Evolutionary conservation across 495 filamentous ascomycete genomes (phyloP).

Genomic region (Neurospora hispaniola): DNA sequence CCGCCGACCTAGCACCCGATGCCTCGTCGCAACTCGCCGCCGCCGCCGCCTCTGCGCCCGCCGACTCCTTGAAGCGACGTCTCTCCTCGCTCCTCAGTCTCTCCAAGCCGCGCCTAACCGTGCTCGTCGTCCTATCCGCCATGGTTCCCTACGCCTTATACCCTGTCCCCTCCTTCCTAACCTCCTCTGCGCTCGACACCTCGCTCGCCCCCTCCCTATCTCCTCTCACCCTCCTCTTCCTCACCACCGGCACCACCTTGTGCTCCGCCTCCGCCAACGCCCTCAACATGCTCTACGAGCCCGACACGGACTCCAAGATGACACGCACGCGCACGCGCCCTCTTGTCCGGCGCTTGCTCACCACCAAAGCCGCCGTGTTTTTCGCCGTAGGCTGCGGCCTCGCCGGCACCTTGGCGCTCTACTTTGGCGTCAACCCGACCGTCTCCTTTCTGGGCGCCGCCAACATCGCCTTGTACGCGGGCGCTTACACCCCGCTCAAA

Average conservation of each 20-base stretch:
- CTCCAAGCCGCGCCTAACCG: constrained; percentile 86
- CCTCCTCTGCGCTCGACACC: constrained; percentile 48
- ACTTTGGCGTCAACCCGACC: constrained; percentile 88
- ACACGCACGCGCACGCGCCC: constrained; percentile 80
- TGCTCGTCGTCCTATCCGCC: constrained; percentile 83
- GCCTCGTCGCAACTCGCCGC: constrained; percentile 73
- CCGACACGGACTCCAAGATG: constrained; percentile 84
- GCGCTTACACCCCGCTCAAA: constrained; percentile 87
- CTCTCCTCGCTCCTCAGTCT: constrained; percentile 79
- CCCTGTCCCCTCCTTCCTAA: constrained; percentile 68
- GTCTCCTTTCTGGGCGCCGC: constrained; percentile 71
- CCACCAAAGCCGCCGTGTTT: constrained; percentile 57
- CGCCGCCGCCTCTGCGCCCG: constrained; percentile 55
- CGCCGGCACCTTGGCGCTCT: constrained; percentile 58
- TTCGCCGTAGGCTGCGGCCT: constrained; percentile 67
- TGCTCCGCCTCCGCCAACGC: constrained; percentile 82
- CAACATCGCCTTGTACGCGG: constrained; percentile 86
- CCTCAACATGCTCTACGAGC: constrained; percentile 95
- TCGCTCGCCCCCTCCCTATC: constrained; percentile 66
- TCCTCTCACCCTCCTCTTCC: constrained; percentile 81
- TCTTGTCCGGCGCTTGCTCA: constrained; percentile 73
- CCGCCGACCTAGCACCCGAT: constrained; percentile 53
- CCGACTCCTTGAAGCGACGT: constrained; percentile 59
- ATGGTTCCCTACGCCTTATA: constrained; percentile 89
- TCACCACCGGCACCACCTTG: constrained; percentile 81